Base-by-base conservation (phyloP, 371 early-diverging fungal species). In the Apophysomyces elegans region DNA sequence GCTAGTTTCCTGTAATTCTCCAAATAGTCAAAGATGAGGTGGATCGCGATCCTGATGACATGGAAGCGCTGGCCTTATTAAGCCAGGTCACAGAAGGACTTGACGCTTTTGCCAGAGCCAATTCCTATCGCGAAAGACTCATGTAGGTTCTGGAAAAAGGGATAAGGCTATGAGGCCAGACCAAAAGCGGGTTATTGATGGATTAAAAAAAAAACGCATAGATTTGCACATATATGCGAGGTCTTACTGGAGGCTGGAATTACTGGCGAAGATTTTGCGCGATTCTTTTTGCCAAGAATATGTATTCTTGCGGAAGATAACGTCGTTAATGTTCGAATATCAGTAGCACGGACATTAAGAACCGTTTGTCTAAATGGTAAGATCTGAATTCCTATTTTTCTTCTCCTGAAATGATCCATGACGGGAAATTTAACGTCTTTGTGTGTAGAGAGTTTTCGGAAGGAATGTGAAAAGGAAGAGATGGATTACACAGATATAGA, bases 321-420 rank as follows among this genome's bases (percentile, higher is more conserved):
- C 1, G 73, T 79, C 0, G 72, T 76, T 1, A 76, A 79, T 73
- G 80, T 79, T 12, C 77, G 80, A 9, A 76, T 76, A 61, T 76
- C 75, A 32, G 72, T 71, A 5, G 69, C 79, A 11, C 67, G 71
- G 32, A 68, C 71, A 1, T 65, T 78, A 37, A 58, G 67, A 54
- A 64, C 67, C 2, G 59, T 76, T 14, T 76, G 68, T 62, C 69
- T 64, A 9, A 73, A 71, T 54, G 77, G 76, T 73, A 70, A 44
- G 46, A 14, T 26, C 5, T 37, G 4, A 16, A 4, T 13, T 45
- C 14, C 9, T 13, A 4, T 12, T 45, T 45, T 13, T n/a, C 7
- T 45, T 4, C 7, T 18, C 46, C 8, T 18, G 16, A 44, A 9
- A 9, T 43, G 39, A 41, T 4, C 13, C n/a, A 35, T 21, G 18